Evolutionary conservation across 2,329 filamentous ascomycete species (phyloP), one percentile per base, ranked within the genome.

Genomic region (Berkeleyomyces rouxiae): DNA sequence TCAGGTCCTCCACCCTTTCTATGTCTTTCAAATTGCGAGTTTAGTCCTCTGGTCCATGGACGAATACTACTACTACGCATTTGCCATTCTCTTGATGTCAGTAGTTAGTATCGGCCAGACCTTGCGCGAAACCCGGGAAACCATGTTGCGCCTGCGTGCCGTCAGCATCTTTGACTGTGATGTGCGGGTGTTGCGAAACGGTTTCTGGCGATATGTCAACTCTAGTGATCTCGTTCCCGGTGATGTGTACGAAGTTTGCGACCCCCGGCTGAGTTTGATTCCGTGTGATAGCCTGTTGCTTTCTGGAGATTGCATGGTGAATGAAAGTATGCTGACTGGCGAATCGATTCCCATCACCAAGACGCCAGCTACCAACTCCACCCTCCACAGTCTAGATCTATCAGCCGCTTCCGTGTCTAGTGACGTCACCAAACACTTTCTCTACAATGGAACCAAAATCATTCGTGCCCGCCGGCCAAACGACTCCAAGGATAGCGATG

Each of bases 311-410:
- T 96, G 91, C 70, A 97, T 99, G 66, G 91, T 99, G 67, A 99
- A 99, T 70, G 93, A 99, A 74, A 97, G 93, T 74, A 99, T 99
- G 93, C 82, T 99, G 43, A 99, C 93, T 46, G 74, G 74, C 64
- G 93, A 99, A 77, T 97, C 93, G 47, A 91, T 99, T 3, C 95
- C 93, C 2, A 92, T 99, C 1, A 96, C 91, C 1, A 99, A 99
- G 73, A 79, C 85, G 1, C 91, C 93, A 1, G 85, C 90, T 3
- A 90, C 82, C 1, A 85, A 96, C 70, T 85, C 92, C 65, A 84
- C 87, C 1, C 77, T 99, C n/a, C 78, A 79, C 33, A 75, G 81
- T 58, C 80, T 99, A 68, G 84, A 96, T 67, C 77, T 96, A 11
- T 84, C 82, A 61, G 88, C 91, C 4, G 86, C 90, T 0, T 88